A percentile compares a stretch with the other conserved stretches of the same genome.
Conservation (phyloP, 108 stramenopile species). For the Nannochloropsis granulata region DNA sequence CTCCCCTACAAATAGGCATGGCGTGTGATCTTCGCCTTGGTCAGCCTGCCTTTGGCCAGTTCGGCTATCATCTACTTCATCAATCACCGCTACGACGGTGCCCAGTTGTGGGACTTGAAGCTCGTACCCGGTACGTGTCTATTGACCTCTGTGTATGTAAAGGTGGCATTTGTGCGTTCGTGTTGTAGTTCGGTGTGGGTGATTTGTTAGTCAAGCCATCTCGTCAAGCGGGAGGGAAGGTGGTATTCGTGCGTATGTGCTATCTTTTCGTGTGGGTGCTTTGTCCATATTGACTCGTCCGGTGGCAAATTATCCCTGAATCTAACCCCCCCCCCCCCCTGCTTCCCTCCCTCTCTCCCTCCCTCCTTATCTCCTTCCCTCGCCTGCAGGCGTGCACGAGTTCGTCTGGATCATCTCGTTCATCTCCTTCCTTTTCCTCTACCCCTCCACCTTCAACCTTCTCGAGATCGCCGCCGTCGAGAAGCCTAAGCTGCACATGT, state of each 20-base stretch:
- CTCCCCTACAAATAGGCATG: conserved; percentile 30
- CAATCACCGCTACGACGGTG: conserved; percentile 76
- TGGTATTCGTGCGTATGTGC: no score
- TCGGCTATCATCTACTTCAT: conserved; percentile 87
- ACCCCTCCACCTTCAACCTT: conserved; percentile 84
- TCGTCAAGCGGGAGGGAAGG: no score
- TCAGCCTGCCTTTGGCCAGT: conserved; percentile 62
- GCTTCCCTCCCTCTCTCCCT: no score
- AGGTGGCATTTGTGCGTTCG: neutral
- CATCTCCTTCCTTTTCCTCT: conserved; percentile 71
- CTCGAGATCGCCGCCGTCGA: conserved; percentile 52
- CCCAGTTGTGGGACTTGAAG: conserved; percentile 61
- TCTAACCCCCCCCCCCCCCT: no score
- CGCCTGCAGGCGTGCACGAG: conserved; percentile 10
- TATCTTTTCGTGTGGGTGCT: no score
- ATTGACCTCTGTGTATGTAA: neutral
- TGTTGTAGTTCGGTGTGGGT: neutral
- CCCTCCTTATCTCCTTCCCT: no score
- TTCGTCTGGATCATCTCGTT: conserved; percentile 44
- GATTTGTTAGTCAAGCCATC: neutral
- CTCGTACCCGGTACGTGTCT: conserved; percentile 49
- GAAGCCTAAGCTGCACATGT: conserved; percentile 58
- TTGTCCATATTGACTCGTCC: no score
- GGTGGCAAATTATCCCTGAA: no score
- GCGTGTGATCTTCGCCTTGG: conserved; percentile 83